Evolutionary conservation across 2,329 filamentous ascomycete species (phyloP).

Genomic region (Zymoseptoria passerinii): DNA sequence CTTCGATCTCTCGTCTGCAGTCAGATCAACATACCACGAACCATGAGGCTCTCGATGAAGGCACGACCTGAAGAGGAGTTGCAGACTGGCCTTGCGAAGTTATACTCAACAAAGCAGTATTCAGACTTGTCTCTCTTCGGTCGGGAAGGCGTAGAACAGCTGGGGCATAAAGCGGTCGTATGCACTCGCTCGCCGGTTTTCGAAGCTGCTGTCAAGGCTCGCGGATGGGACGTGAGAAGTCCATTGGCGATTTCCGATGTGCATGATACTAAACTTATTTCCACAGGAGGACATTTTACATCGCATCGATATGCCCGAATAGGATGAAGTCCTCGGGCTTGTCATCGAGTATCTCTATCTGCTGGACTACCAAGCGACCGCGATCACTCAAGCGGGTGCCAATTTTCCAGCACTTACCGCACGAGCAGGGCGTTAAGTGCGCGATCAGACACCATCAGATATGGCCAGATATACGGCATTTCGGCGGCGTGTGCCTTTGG

Average conservation of each 20-base stretch:
- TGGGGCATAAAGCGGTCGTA: slow-evolving; percentile 17
- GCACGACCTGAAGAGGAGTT: slow-evolving; percentile 13
- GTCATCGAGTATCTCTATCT: slow-evolving; percentile 22
- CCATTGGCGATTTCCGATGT: not conserved
- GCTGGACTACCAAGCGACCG: slow-evolving; percentile 19
- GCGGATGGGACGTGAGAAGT: slow-evolving; percentile 14
- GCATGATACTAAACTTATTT: not conserved
- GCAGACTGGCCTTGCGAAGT: slow-evolving; percentile 10
- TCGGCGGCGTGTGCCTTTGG: slow-evolving; percentile 21
- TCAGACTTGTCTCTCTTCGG: slow-evolving; percentile 16
- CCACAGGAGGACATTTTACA: slow-evolving; percentile 18
- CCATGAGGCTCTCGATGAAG: slow-evolving; percentile 7
- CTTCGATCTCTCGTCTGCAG: too few relatives aligned
- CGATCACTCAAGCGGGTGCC: slow-evolving; percentile 1
- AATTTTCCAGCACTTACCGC: slow-evolving; percentile 1
- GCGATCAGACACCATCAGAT: slow-evolving; percentile 15
- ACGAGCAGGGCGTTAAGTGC: slow-evolving; percentile 14
- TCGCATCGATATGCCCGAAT: slow-evolving; percentile 17
- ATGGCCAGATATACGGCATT: slow-evolving; percentile 21
- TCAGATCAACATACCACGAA: not conserved
- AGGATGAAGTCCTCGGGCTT: slow-evolving; percentile 20
- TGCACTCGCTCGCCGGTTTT: slow-evolving; percentile 20
- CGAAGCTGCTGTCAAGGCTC: slow-evolving; percentile 11
- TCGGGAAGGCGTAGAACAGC: slow-evolving; percentile 13
- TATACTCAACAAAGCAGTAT: slow-evolving; percentile 18